Evolutionary conservation across 2,329 filamentous ascomycete species (phyloP).

Genomic region (Diaporthe ampelina): DNA sequence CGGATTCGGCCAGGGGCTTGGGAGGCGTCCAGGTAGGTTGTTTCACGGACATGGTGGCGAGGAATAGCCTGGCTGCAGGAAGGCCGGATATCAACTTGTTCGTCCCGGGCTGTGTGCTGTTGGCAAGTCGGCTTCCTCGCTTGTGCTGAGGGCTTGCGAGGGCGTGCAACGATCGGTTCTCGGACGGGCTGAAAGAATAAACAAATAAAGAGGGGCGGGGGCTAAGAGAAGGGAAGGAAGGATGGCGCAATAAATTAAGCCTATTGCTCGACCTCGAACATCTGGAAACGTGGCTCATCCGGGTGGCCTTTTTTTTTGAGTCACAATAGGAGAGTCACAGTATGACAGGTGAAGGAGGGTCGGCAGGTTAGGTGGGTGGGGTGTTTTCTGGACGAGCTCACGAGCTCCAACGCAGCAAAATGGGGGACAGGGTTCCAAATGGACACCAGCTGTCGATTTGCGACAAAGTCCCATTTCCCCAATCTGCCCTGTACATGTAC

Average conservation of each 20-base stretch:
- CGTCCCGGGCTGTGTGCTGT: neutral
- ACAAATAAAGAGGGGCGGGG: conserved; percentile 2
- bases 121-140: neutral
- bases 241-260: conserved; percentile 33
- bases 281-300: conserved; percentile 34
- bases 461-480: too few relatives aligned
- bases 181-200: neutral
- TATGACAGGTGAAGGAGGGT: conserved; percentile 25
- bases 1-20: conserved; percentile 30
- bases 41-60: conserved; percentile 37
- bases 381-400: conserved; percentile 23
- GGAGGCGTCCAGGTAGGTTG: conserved; percentile 41
- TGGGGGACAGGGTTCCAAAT: neutral
- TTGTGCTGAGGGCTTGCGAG: neutral
- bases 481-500: too few relatives aligned
- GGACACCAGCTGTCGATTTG: too few relatives aligned
- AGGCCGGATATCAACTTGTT: neutral
- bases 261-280: conserved; percentile 34
- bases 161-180: neutral
- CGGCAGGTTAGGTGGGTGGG: conserved; percentile 24
- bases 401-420: conserved; percentile 14
- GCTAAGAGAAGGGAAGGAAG: conserved; percentile 16
- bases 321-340: conserved; percentile 23
- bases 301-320: conserved; percentile 30
- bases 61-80: conserved; percentile 10